Evolutionary conservation across 2,329 filamentous ascomycete genomes (phyloP), one percentile per base, ranked within the genome.

Genomic region (Penicillium rolfsii): DNA sequence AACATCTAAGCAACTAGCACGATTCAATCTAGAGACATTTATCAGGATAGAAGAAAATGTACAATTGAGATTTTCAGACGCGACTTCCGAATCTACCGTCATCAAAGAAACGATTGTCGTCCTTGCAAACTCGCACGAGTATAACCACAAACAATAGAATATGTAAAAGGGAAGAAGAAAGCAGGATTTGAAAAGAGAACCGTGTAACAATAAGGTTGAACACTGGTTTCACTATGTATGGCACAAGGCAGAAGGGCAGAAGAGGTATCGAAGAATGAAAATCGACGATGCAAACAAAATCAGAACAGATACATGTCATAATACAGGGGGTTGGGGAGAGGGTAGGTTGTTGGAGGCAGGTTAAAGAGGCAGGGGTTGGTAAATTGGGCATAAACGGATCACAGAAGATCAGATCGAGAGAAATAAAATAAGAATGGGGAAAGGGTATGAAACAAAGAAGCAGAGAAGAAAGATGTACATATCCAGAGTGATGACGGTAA

Each of bases 201-300:
- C 61, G 59, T 63, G 61, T 59, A 61, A 40, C 26, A 49, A 59
- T 48, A 50, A 33, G 8, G n/a, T 35, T 14, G 30, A 35, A 22
- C 14, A 35, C 12, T 49, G 38, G 16, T 26, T 38, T 38, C 41
- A 52, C 56, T 65, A 64, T 66, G 55, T 65, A 64, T 66, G 55
- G 57, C 57, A 67, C 64, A 67, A 48, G 48, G 40, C 24, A 45
- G 40, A 55, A 58, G 43, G 54, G 62, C 60, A 63, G 33, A 64
- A 63, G 60, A 67, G 65, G 67, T 69, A 67, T 69, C 62, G 65
- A 65, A 45, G 46, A 61, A 33, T 33, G 5, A 11, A 33, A 58
- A 58, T 62, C 53, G 63, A 67, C 53, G 40, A 38, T 22, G 55
- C 58, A 58, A 57, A 52, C 58, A 63, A 45, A 24, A 58, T 49